Conservation (phyloP, 1,284 basidiomycete genomes). For the Flammula alnicola region DNA sequence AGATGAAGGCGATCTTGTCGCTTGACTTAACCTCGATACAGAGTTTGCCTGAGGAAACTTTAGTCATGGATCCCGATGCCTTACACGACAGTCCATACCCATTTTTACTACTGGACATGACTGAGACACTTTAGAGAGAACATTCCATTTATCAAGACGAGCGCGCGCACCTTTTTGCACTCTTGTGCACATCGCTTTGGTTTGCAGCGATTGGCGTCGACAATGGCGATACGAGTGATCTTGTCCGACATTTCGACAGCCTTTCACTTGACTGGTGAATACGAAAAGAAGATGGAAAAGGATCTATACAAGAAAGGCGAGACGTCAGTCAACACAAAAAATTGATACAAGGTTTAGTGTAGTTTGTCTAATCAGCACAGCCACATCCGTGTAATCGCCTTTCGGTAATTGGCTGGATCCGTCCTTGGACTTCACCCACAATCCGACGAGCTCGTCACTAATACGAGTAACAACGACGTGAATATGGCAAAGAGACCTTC, state of each 20-base stretch:
- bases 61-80: not conserved
- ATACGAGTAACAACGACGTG: too few species aligned
- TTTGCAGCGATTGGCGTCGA: constrained; percentile 92
- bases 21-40: constrained; percentile 96
- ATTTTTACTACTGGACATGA: constrained; percentile 98
- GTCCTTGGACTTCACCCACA: too few species aligned
- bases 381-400: constrained; percentile 28
- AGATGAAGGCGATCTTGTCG: constrained; percentile 97
- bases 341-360: constrained; percentile 9
- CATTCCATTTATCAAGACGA: constrained; percentile 7
- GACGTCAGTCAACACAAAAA: constrained; percentile 14
- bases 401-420: constrained; percentile 30
- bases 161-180: constrained; percentile 78
- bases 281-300: constrained; percentile 1
- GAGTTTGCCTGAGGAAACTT: constrained; percentile 73
- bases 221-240: constrained; percentile 95
- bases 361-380: constrained; percentile 27
- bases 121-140: constrained; percentile 42
- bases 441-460: too few species aligned
- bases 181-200: constrained; percentile 92
- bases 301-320: too few species aligned
- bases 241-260: constrained; percentile 73
- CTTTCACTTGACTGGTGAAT: not conserved
- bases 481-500: constrained; percentile 63
- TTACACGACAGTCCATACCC: constrained; percentile 62